phyloP scores from a whole-genome alignment of 2,329 filamentous ascomycete genomes.

The Penicillium sp. region DNA sequence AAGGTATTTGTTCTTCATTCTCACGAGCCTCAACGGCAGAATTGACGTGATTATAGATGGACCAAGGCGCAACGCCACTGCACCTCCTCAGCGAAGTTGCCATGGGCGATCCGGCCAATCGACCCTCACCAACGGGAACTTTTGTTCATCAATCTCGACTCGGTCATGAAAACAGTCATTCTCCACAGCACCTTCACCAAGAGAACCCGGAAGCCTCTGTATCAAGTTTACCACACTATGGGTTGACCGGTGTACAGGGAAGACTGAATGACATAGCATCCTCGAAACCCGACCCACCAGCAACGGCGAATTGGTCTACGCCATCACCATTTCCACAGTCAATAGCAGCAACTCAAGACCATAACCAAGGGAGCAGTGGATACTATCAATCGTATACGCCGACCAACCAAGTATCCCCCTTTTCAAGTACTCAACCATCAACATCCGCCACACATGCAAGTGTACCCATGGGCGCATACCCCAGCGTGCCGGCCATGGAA shows the following conservation, averaged over 20 bases:
- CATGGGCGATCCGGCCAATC: conserved; percentile 29
- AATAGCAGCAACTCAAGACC: conserved; percentile 5
- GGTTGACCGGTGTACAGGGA: background rate
- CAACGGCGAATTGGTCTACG: conserved; percentile 15
- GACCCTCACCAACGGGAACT: conserved; percentile 1
- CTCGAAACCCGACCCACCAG: conserved; percentile 4
- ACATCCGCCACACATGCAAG: background rate
- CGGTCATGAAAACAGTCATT: conserved; percentile 5
- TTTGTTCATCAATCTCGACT: conserved; percentile 1
- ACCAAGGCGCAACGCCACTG: conserved; percentile 30
- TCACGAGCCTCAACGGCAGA: too few species aligned
- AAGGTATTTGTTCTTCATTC: too few species aligned
- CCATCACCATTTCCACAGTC: conserved; percentile 8
- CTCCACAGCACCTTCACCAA: background rate
- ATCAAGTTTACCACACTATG: background rate
- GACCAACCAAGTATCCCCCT: conserved; percentile 9
- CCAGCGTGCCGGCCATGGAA: conserved; percentile 15
- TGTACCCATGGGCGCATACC: conserved; percentile 6
- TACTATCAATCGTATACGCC: conserved; percentile 6
- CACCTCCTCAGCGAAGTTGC: conserved; percentile 41
- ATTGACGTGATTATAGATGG: too few species aligned
- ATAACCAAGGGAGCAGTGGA: conserved; percentile 3
- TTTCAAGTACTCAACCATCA: conserved; percentile 2
- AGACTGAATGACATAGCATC: conserved; percentile 7
- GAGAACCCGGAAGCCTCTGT: background rate